Percentiles rank a stretch among this genome's conserved stretches.
Evolutionary conservation across 164 flowering plant genomes (phyloP).

Genomic region (Aristolochia contorta): DNA sequence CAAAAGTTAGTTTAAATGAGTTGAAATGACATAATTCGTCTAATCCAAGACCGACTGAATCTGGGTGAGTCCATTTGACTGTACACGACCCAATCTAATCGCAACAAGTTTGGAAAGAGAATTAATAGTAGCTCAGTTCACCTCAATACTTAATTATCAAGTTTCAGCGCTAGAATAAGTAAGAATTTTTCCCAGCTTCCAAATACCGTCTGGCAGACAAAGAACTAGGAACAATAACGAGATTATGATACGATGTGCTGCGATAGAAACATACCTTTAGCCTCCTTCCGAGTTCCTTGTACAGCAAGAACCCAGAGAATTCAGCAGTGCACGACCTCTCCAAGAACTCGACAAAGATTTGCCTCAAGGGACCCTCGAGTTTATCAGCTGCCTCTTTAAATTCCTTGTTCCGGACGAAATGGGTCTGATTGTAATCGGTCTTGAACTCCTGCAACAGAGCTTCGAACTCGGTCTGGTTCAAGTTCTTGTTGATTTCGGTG

Average conservation of each 20-base stretch:
- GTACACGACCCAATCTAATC: not conserved
- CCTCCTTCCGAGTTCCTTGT: slow-evolving; percentile 96
- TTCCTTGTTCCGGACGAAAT: slow-evolving; percentile 91
- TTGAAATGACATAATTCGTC: too few species aligned
- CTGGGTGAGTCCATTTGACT: too few species aligned
- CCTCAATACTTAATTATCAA: not conserved
- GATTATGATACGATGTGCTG: too few species aligned
- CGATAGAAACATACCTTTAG: slow-evolving; percentile 67
- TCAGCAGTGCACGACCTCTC: slow-evolving; percentile 99
- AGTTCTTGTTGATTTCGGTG: slow-evolving; percentile 81
- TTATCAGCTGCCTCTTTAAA: slow-evolving; percentile 97
- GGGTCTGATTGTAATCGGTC: slow-evolving; percentile 96
- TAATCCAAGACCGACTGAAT: too few species aligned
- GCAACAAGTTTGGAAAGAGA: not conserved
- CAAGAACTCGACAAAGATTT: slow-evolving; percentile 92
- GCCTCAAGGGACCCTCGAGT: slow-evolving; percentile 71
- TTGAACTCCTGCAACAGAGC: slow-evolving; percentile 90
- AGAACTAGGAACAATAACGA: too few species aligned
- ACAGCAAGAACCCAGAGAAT: slow-evolving; percentile 94
- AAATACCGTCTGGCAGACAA: too few species aligned
- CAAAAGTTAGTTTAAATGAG: too few species aligned
- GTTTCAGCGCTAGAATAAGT: not conserved
- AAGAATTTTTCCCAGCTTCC: too few species aligned
- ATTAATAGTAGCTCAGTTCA: not conserved
- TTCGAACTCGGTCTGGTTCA: slow-evolving; percentile 73